Conservation (phyloP, 768 basidiomycete species). For the Grammothele lineata region DNA sequence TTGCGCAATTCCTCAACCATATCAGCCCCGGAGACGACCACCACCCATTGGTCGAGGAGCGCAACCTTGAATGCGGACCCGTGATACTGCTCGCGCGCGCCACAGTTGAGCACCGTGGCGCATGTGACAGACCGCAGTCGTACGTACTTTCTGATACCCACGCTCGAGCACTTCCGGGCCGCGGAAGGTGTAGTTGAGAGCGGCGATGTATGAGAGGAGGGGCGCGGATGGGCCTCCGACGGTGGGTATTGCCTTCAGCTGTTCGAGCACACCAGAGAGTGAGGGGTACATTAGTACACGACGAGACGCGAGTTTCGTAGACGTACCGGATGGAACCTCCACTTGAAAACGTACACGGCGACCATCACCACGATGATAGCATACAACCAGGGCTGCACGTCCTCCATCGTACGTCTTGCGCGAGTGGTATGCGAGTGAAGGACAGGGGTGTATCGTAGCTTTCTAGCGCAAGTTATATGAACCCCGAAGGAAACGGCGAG, state of each 20-base stretch:
- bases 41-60: slow-evolving; percentile 39
- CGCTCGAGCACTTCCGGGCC: slow-evolving; percentile 24
- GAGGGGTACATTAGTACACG: too few species aligned
- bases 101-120: not conserved
- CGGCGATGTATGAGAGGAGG: slow-evolving; percentile 28
- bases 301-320: too few species aligned
- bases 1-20: slow-evolving; percentile 47
- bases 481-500: too few species aligned
- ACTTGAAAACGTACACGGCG: too few species aligned
- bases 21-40: slow-evolving; percentile 38
- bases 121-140: not conserved
- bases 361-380: too few species aligned
- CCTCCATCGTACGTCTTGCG: too few species aligned
- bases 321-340: too few species aligned
- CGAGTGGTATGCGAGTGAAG: too few species aligned
- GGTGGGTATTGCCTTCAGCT: slow-evolving; percentile 28
- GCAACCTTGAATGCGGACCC: slow-evolving; percentile 38
- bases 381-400: too few species aligned
- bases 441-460: too few species aligned
- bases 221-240: slow-evolving; percentile 29
- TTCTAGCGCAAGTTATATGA: too few species aligned
- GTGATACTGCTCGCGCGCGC: slow-evolving; percentile 9
- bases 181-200: slow-evolving; percentile 21
- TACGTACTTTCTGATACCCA: slow-evolving; percentile 21
- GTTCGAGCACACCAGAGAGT: too few species aligned